Evolutionary conservation across 371 early-diverging fungal species (phyloP), one percentile per base, ranked within the genome.

Genomic region (Batrachochytrium dendrobatidis): DNA sequence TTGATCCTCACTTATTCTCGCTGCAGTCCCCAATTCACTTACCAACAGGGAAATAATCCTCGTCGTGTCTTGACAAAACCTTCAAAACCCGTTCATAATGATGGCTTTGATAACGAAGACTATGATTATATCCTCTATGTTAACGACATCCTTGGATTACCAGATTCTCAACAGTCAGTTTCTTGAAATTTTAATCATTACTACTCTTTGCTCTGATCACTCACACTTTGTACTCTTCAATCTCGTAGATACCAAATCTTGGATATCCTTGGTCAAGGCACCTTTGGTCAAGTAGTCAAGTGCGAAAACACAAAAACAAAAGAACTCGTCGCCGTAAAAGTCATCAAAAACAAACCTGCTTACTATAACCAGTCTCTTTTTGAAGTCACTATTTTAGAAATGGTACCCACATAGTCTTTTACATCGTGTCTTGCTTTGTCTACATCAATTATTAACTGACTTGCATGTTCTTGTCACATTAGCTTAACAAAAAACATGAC

Each of bases 261-360:
- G 50, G 96, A 95, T 66, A 74, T 90, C 26, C 75, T 99, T 45
- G 99, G 99, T 0, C 87, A 86, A 70, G 99, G 99, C 10, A 98
- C 98, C 0, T 99, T 97, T 82, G 98, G 99, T 0, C 96, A 98
- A 73, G 99, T 99, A 0, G 95, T 90, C 20, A 92, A 91, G 70
- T 98, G 96, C 65, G 83, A 85, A 46, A 86, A 90, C 53, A 54
- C 89, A 46, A 82, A 82, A 53, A 91, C 93, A 3, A 83, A 86
- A 59, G 86, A 87, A 45, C 67, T 86, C n/a, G 87, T 91, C 18
- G 98, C 97, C 2, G 85, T 98, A 55, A 99, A 99, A 70, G 89
- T 98, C 18, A 91, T 98, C 59, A 98, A 98, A 68, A 95, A 91
- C 74, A 86, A 90, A 61, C 83, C 84, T 1, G 89, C 90, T 1